These are phyloP conservation scores for Moesziomyces parantarcticus DNA, from an alignment of 1,284 basidiomycete species.

Conservation along the genomic window DNA sequence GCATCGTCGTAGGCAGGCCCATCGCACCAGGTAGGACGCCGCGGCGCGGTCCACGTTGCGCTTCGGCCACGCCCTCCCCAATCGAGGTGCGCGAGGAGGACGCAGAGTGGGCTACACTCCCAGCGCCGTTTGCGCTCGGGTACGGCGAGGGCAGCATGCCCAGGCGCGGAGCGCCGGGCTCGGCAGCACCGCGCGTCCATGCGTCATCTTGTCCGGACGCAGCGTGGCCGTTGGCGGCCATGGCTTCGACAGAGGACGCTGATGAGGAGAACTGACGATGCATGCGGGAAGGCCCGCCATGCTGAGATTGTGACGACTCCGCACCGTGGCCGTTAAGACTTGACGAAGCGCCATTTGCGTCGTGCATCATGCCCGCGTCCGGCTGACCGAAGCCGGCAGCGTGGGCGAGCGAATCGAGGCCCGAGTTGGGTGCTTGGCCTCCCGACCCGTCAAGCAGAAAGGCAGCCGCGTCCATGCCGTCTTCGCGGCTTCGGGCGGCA, in stretches of 20 bases:
- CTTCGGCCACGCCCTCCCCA: slow-evolving; percentile 14
- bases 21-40: slow-evolving; percentile 38
- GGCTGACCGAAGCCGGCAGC: background rate
- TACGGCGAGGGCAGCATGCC: slow-evolving; percentile 36
- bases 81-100: slow-evolving; percentile 23
- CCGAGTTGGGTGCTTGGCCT: slow-evolving; percentile 3
- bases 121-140: slow-evolving; percentile 1
- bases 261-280: slow-evolving; percentile 20
- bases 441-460: background rate
- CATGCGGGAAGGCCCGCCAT: slow-evolving; percentile 11
- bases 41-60: slow-evolving; percentile 19
- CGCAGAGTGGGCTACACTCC: slow-evolving; percentile 6
- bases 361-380: background rate
- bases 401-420: slow-evolving; percentile 2
- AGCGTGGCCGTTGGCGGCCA: slow-evolving; percentile 12
- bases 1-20: slow-evolving; percentile 42
- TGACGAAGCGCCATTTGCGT: background rate
- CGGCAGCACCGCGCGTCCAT: slow-evolving; percentile 10
- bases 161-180: slow-evolving; percentile 24
- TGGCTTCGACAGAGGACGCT: slow-evolving; percentile 16
- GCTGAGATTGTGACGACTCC: slow-evolving; percentile 5
- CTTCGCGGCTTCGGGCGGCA: slow-evolving; percentile 2
- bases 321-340: background rate
- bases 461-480: background rate
- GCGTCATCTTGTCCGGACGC: slow-evolving; percentile 26